Conservation (phyloP, 306 rosid species). For the Trifolium dubium region DNA sequence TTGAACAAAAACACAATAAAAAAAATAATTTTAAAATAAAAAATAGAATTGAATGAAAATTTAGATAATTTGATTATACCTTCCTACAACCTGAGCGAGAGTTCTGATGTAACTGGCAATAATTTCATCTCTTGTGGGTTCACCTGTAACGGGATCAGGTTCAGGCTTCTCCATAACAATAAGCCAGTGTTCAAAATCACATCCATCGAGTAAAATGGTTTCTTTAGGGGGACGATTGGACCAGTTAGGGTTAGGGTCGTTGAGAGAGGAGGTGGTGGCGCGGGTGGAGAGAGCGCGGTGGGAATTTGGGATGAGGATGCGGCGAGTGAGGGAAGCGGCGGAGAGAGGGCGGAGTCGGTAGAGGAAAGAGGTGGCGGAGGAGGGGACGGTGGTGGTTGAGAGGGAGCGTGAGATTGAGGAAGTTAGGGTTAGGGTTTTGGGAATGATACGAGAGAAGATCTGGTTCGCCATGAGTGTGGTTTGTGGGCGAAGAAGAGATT, state of each 20-base stretch:
- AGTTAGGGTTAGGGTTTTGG: constrained; percentile 53
- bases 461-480: constrained; percentile 65
- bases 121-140: constrained; percentile 74
- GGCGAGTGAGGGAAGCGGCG: constrained; percentile 42
- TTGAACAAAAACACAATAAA: not conserved
- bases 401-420: constrained; percentile 51
- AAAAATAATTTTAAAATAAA: not conserved
- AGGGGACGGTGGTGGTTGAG: constrained; percentile 34
- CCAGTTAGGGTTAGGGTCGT: constrained; percentile 93
- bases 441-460: constrained; percentile 58
- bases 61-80: constrained; percentile 43
- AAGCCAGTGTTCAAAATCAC: constrained; percentile 98
- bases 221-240: constrained; percentile 94
- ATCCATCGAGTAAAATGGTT: constrained; percentile 91
- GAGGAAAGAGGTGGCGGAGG: constrained; percentile 53
- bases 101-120: constrained; percentile 82
- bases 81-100: constrained; percentile 69
- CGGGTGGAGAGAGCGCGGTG: constrained; percentile 65
- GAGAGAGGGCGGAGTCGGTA: constrained; percentile 78
- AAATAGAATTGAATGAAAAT: not conserved
- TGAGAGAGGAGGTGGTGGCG: constrained; percentile 83
- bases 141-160: constrained; percentile 34
- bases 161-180: constrained; percentile 89
- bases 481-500: too few relatives aligned
- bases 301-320: constrained; percentile 35